Evolutionary conservation across 805 yeast species (phyloP).

Genomic region (Candida arabinofermentans): DNA sequence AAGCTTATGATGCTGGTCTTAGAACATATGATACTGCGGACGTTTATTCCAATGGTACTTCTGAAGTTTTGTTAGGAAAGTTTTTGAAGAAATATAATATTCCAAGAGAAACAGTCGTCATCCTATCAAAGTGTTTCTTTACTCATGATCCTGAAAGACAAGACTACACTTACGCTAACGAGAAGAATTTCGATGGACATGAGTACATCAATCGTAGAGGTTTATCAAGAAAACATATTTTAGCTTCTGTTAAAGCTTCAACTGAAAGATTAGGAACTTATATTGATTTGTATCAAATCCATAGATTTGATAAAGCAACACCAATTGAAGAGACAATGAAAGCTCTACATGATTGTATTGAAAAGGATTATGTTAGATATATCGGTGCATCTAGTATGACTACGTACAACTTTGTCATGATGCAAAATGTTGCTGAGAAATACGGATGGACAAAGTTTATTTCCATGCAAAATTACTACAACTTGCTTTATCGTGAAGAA

Average conservation of each 20-base stretch:
- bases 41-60: slow-evolving; percentile 39
- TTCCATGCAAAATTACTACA: slow-evolving; percentile 53
- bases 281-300: slow-evolving; percentile 51
- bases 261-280: slow-evolving; percentile 47
- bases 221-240: slow-evolving; percentile 39
- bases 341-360: slow-evolving; percentile 48
- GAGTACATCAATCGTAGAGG: slow-evolving; percentile 34
- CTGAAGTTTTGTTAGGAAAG: slow-evolving; percentile 47
- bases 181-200: slow-evolving; percentile 31
- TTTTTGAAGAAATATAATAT: slow-evolving; percentile 47
- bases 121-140: slow-evolving; percentile 41
- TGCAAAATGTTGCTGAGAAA: slow-evolving; percentile 53
- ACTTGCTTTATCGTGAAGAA: slow-evolving; percentile 53
- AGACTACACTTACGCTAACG: slow-evolving; percentile 38
- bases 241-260: slow-evolving; percentile 38
- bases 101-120: slow-evolving; percentile 49
- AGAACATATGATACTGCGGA: slow-evolving; percentile 50
- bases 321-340: slow-evolving; percentile 51
- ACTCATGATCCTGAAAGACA: slow-evolving; percentile 27
- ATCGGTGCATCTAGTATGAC: slow-evolving; percentile 60
- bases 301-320: slow-evolving; percentile 43
- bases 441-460: slow-evolving; percentile 53
- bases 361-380: slow-evolving; percentile 43
- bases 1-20: slow-evolving; percentile 40
- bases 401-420: slow-evolving; percentile 46